phyloP scores from a whole-genome alignment of 495 filamentous ascomycete species.

The Penicillium atrosanguineum region DNA sequence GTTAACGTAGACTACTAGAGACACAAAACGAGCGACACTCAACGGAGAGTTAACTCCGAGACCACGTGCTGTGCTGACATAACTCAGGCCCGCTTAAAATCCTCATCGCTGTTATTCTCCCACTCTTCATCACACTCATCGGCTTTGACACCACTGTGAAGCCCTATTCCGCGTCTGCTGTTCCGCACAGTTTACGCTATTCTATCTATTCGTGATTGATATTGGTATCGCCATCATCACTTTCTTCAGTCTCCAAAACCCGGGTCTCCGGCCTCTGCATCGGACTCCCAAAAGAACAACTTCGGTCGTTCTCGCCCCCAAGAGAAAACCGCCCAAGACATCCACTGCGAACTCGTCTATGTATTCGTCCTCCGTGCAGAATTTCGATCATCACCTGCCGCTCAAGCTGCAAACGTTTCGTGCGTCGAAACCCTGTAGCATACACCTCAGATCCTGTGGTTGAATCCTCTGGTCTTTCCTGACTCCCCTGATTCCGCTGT shows the following conservation, averaged over 20 bases:
- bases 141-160: slow-evolving; percentile 22
- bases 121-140: slow-evolving; percentile 10
- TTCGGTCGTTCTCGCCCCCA: slow-evolving; percentile 36
- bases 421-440: slow-evolving; percentile 84
- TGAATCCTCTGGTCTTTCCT: slow-evolving; percentile 48
- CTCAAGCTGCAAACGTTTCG: slow-evolving; percentile 93
- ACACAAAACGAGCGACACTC: neutral
- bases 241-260: slow-evolving; percentile 14
- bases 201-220: slow-evolving; percentile 5
- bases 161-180: slow-evolving; percentile 24
- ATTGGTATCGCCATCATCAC: slow-evolving; percentile 29
- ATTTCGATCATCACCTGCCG: slow-evolving; percentile 79
- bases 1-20: neutral
- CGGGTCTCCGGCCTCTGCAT: slow-evolving; percentile 30
- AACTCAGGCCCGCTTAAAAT: slow-evolving; percentile 18
- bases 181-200: slow-evolving; percentile 19
- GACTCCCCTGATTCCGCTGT: slow-evolving; percentile 22
- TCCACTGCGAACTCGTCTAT: slow-evolving; percentile 60
- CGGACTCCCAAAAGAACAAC: slow-evolving; percentile 34
- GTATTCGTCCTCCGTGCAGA: slow-evolving; percentile 76
- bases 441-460: slow-evolving; percentile 80
- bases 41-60: slow-evolving; percentile 12
- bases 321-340: slow-evolving; percentile 38
- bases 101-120: slow-evolving; percentile 9
- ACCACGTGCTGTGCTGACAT: slow-evolving; percentile 28